Evolutionary conservation across 768 basidiomycete genomes (phyloP).

Genomic region (Amanita thiersii): DNA sequence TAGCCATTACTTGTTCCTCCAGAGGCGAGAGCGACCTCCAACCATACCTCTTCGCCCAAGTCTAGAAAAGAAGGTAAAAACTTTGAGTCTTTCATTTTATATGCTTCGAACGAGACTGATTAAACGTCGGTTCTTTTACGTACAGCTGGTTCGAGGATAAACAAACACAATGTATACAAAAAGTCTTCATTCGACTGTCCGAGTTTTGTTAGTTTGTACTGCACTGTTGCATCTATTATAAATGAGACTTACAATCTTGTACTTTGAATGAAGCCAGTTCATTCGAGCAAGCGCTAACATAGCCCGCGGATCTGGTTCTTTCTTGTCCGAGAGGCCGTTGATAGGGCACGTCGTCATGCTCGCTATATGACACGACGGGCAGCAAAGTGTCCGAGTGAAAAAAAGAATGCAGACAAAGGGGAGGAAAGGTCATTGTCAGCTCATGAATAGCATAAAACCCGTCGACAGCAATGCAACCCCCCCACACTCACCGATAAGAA

Average conservation of each 20-base stretch:
- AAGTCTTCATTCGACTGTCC: conserved; percentile 30
- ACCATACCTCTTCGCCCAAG: conserved; percentile 31
- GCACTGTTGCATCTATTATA: background rate
- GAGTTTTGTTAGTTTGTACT: background rate
- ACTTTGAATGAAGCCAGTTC: conserved; percentile 31
- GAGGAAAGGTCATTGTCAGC: background rate
- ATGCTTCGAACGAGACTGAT: no score
- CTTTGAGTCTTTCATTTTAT: no score
- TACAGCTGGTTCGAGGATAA: conserved; percentile 31
- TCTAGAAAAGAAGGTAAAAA: conserved; percentile 14
- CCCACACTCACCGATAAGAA: conserved; percentile 26
- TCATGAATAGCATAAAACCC: background rate
- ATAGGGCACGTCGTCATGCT: conserved; percentile 1
- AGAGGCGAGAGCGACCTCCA: conserved; percentile 37
- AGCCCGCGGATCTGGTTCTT: conserved; percentile 23
- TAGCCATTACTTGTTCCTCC: conserved; percentile 25
- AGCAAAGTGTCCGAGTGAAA: background rate
- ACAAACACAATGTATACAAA: conserved; percentile 32
- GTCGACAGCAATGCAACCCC: background rate
- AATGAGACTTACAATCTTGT: conserved; percentile 23
- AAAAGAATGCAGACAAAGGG: background rate
- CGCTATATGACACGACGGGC: background rate
- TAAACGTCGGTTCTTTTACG: conserved; percentile 6
- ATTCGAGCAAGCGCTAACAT: conserved; percentile 27
- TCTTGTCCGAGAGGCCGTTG: conserved; percentile 6